A percentile compares a stretch with the other conserved stretches of the same genome.
phyloP scores from a whole-genome alignment of 257 asterid species.

The Primulina eburnea region DNA sequence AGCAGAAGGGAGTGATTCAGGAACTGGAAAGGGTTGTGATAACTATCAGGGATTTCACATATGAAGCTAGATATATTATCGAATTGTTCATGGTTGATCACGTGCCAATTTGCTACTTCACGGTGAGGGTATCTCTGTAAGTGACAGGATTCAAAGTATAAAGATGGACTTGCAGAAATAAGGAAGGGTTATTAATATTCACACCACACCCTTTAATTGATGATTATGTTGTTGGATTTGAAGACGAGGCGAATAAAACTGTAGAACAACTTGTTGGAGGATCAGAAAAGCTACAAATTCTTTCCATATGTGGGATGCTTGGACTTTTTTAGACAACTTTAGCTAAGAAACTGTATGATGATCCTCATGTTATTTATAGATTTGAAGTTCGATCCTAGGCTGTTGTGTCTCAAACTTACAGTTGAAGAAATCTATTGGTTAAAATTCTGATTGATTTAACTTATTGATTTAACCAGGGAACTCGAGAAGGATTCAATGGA shows the following conservation, averaged over 20 bases:
- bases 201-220: neutral
- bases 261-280: neutral
- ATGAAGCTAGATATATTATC: conserved; percentile 27
- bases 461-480: neutral
- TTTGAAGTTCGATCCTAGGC: conserved; percentile 23
- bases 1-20: neutral
- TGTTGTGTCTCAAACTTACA: conserved; percentile 22
- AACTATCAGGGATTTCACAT: conserved; percentile 22
- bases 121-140: conserved; percentile 15
- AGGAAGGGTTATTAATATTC: neutral
- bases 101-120: conserved; percentile 16
- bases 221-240: conserved; percentile 18
- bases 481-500: neutral
- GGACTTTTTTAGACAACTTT: conserved; percentile 37
- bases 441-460: conserved; percentile 7
- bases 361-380: conserved; percentile 12
- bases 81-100: conserved; percentile 7
- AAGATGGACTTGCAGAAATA: neutral
- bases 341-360: conserved; percentile 21
- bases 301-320: conserved; percentile 25
- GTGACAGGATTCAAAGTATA: conserved; percentile 11
- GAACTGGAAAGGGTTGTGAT: conserved; percentile 7
- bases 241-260: neutral
- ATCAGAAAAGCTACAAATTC: neutral
- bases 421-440: conserved; percentile 12